A percentile compares a stretch with the other conserved stretches of the same genome.
Conservation (phyloP, 352 stramenopile genomes). For the Pythium dissimile region DNA sequence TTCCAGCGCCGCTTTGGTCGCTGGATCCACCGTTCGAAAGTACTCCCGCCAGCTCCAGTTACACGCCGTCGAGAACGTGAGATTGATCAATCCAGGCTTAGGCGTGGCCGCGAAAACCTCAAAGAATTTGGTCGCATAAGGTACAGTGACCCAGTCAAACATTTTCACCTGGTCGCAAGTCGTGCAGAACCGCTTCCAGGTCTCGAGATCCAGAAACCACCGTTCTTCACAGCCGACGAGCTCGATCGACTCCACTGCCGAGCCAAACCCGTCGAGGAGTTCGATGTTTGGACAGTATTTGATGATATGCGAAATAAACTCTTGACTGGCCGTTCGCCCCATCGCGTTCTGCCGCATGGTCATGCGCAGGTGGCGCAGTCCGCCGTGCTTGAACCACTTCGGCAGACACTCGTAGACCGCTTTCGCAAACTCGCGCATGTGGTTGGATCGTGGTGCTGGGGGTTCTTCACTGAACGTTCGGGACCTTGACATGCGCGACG, state of each 20-base stretch:
- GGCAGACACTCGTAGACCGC: background rate
- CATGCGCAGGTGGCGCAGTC: background rate
- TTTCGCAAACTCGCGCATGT: background rate
- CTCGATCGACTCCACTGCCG: background rate
- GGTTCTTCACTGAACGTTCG: background rate
- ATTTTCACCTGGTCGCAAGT: background rate
- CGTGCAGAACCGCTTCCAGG: constrained; percentile 1
- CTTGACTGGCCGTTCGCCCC: background rate
- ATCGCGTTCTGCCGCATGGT: background rate
- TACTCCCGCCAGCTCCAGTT: background rate
- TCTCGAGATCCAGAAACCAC: background rate
- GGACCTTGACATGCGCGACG: background rate
- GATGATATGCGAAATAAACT: background rate
- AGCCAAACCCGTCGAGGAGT: background rate
- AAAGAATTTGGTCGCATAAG: constrained; percentile 5
- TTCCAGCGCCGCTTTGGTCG: background rate
- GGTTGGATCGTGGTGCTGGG: background rate
- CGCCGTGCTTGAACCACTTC: background rate
- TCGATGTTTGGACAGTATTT: background rate
- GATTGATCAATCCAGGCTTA: background rate
- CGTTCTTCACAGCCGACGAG: background rate
- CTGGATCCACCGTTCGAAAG: background rate
- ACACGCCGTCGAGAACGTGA: background rate
- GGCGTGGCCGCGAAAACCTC: background rate
- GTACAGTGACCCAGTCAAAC: background rate